Evolutionary conservation across 768 basidiomycete genomes (phyloP), one percentile per base, ranked within the genome.

Genomic region (Lyophyllum decastes): DNA sequence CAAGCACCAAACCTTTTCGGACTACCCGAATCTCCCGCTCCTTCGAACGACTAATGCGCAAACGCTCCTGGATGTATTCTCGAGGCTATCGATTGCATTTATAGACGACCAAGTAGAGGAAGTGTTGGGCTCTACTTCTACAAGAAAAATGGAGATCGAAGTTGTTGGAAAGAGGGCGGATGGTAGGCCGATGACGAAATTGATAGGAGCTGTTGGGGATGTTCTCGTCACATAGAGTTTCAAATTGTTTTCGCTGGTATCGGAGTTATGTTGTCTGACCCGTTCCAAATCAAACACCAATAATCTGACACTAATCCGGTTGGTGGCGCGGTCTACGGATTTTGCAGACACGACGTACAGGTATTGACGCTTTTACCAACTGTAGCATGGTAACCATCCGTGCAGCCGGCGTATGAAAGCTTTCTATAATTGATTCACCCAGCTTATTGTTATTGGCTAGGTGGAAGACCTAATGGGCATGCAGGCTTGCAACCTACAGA

Each of bases 401-500:
- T 22, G 73, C 73, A 38, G 72, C 78, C 35, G 66, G 73, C 65
- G 79, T 79, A 70, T 26, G 70, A 46, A 25, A 43, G 40, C 19
- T 55, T n/a, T 27, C 44, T 49, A 22, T 10, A 6, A 24, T 19
- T 9, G 26, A 10, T 2, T 27, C 44, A 35, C 26, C 10, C n/a
- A 43, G 10, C 30, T 25, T 16, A 50, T 25, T 4, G 27, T 17
- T 30, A n/a, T 22, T 48, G 16, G n/a, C 19, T 9, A 95, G 93
- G 82, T 93, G 64, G 92, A 90, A 47, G 95, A 97, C 74, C 84
- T 97, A 56, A 76, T 85, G 66, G 94, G 92, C 19, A 98, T 98
- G 95, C 95, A 98, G 73, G 91, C 94, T 58, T 93, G 92, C 73
- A 98, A 97, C 73, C 77, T 96, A 57, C 89, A 95, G 73, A 97